Percentiles rank a stretch among this genome's conserved stretches.
These are phyloP conservation scores for Pseudozyma thailandica DNA, from an alignment of 1,284 basidiomycete genomes.

Conservation along the genomic window DNA sequence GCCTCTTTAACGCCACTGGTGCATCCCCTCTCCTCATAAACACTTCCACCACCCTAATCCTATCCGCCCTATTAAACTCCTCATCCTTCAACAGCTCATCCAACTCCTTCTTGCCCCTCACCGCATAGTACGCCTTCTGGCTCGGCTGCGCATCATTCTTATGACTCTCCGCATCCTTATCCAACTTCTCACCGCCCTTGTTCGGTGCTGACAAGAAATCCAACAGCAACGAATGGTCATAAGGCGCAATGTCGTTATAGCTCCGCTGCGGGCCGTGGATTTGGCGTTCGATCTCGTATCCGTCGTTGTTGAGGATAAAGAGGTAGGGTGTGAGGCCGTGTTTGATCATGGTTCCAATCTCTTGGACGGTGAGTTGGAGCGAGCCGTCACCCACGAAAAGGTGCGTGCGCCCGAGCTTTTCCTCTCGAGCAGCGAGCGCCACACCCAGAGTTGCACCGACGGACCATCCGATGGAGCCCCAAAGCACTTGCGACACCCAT, in stretches of 20 bases:
- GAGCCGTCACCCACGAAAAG: constrained; percentile 80
- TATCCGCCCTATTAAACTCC: constrained; percentile 74
- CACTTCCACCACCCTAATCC: constrained; percentile 82
- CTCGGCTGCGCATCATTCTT: constrained; percentile 71
- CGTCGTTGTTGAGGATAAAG: constrained; percentile 88
- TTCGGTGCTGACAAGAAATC: constrained; percentile 47
- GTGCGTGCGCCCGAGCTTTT: constrained; percentile 74
- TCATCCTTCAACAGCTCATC: constrained; percentile 74
- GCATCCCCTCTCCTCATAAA: constrained; percentile 80
- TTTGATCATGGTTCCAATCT: constrained; percentile 80
- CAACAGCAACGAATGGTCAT: constrained; percentile 47
- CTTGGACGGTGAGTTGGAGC: constrained; percentile 71
- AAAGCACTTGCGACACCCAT: constrained; percentile 74
- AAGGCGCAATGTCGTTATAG: constrained; percentile 62
- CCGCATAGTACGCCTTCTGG: constrained; percentile 75
- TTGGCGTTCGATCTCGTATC: constrained; percentile 79
- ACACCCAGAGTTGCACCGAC: constrained; percentile 78
- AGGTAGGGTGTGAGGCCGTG: constrained; percentile 78
- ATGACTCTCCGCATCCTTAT: constrained; percentile 47
- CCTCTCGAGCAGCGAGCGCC: constrained; percentile 80
- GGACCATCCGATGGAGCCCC: constrained; percentile 88
- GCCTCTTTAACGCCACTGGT: constrained; percentile 74
- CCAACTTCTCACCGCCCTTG: constrained; percentile 7
- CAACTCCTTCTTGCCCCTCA: constrained; percentile 76
- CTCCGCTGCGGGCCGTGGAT: constrained; percentile 75